phyloP scores from a whole-genome alignment of 768 basidiomycete genomes.

The Amanita inopinata region DNA sequence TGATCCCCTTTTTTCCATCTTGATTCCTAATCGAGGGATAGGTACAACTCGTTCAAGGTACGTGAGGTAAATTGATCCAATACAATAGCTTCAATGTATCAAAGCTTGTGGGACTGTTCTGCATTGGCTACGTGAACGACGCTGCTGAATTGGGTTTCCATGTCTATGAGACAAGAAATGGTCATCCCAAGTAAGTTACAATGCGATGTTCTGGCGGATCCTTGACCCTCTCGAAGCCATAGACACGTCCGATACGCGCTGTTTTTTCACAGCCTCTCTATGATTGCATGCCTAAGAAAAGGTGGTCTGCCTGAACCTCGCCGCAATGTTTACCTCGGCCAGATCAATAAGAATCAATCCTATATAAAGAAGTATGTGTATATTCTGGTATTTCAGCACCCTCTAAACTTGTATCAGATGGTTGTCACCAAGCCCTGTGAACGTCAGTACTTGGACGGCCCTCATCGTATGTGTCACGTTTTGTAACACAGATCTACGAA shows the following conservation, averaged over 20 bases:
- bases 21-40: constrained; percentile 13
- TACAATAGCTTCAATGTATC: constrained; percentile 1
- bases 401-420: constrained; percentile 34
- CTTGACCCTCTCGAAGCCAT: constrained; percentile 31
- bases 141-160: constrained; percentile 56
- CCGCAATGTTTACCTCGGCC: constrained; percentile 36
- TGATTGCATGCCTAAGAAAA: constrained; percentile 50
- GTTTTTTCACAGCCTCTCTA: constrained; percentile 62
- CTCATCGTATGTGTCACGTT: constrained; percentile 38
- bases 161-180: constrained; percentile 46
- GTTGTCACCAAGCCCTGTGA: constrained; percentile 61
- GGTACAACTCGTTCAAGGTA: constrained; percentile 64
- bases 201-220: neutral
- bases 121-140: constrained; percentile 47
- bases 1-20: neutral
- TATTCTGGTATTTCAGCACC: neutral
- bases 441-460: constrained; percentile 58
- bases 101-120: constrained; percentile 56
- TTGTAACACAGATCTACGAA: neutral
- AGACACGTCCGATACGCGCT: constrained; percentile 58
- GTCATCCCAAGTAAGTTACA: constrained; percentile 57
- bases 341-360: constrained; percentile 50
- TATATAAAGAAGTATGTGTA: constrained; percentile 46
- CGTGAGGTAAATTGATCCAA: neutral
- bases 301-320: constrained; percentile 26